Evolutionary conservation across 2,329 filamentous ascomycete genomes (phyloP).

Genomic region (Chaetothyriales sp.): DNA sequence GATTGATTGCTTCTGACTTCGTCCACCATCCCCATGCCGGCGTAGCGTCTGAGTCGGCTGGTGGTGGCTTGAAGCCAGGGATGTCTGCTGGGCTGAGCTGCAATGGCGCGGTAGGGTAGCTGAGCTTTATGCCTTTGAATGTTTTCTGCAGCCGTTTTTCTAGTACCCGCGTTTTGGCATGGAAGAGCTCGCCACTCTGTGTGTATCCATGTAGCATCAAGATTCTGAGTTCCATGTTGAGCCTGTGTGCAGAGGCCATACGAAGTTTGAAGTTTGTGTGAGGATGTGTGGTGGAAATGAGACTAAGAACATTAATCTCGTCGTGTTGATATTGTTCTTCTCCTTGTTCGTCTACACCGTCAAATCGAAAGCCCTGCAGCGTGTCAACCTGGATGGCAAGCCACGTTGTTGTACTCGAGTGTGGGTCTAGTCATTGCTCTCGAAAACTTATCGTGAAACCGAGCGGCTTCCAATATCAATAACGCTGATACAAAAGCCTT

Average conservation of each 20-base stretch:
- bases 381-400: too few species aligned
- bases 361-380: too few species aligned
- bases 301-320: too few species aligned
- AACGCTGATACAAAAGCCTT: not conserved
- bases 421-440: conserved; percentile 2
- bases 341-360: too few species aligned
- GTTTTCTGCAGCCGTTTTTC: conserved; percentile 65
- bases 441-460: not conserved
- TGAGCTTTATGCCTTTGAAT: conserved; percentile 47
- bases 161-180: conserved; percentile 72
- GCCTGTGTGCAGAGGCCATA: not conserved
- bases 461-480: not conserved
- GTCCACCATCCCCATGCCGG: conserved; percentile 79
- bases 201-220: conserved; percentile 81
- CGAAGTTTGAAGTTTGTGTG: not conserved
- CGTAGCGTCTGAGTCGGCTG: conserved; percentile 34
- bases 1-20: conserved; percentile 44
- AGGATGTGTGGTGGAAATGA: not conserved
- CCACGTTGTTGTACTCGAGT: too few species aligned
- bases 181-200: conserved; percentile 74
- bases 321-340: too few species aligned
- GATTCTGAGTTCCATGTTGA: conserved; percentile 36
- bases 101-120: conserved; percentile 56
- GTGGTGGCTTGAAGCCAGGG: conserved; percentile 46
- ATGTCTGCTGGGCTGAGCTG: conserved; percentile 50